These are phyloP conservation scores for Candida dubliniensis DNA, from an alignment of 1,139 yeast species.

Conservation along the genomic window DNA sequence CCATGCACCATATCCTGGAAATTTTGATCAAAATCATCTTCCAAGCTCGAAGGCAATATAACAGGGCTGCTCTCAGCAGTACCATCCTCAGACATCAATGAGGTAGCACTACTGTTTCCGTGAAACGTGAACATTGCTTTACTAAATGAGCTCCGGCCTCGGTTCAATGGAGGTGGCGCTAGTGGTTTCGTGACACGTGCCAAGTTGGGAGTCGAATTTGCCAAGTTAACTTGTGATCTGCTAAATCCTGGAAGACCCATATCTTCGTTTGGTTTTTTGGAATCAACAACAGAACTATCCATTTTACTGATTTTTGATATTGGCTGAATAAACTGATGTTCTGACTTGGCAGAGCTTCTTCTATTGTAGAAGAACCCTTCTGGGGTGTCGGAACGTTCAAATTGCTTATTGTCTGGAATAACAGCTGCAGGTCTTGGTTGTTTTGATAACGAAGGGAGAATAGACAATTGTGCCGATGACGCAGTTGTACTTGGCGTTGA, in stretches of 20 bases:
- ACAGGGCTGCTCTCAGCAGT: constrained; percentile 6
- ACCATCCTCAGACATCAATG: constrained; percentile 28
- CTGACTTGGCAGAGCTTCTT: constrained; percentile 6
- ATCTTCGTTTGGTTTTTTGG: constrained; percentile 30
- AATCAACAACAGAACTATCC: constrained; percentile 42
- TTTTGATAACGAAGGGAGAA: constrained; percentile 22
- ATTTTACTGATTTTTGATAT: constrained; percentile 33
- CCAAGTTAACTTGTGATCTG: constrained; percentile 23
- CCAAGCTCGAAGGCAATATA: constrained; percentile 13
- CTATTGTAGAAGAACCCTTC: constrained; percentile 31
- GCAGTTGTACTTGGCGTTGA: constrained; percentile 4
- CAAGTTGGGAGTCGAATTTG: constrained; percentile 23
- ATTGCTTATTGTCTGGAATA: constrained; percentile 5
- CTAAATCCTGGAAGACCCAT: constrained; percentile 42
- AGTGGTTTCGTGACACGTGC: constrained; percentile 12
- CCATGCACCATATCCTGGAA: constrained; percentile 35
- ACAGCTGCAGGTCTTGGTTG: constrained; percentile 9
- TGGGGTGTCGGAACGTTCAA: constrained; percentile 17
- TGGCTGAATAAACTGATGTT: constrained; percentile 43
- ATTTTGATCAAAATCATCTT: constrained; percentile 24
- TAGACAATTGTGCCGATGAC: constrained; percentile 16
- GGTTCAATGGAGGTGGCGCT: constrained; percentile 9
- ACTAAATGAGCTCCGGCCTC: constrained; percentile 22
- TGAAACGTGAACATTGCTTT: constrained; percentile 23
- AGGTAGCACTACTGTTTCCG: constrained; percentile 30